Evolutionary conservation across 1,284 basidiomycete genomes (phyloP).

Genomic region (Ceratobasidium sp.): DNA sequence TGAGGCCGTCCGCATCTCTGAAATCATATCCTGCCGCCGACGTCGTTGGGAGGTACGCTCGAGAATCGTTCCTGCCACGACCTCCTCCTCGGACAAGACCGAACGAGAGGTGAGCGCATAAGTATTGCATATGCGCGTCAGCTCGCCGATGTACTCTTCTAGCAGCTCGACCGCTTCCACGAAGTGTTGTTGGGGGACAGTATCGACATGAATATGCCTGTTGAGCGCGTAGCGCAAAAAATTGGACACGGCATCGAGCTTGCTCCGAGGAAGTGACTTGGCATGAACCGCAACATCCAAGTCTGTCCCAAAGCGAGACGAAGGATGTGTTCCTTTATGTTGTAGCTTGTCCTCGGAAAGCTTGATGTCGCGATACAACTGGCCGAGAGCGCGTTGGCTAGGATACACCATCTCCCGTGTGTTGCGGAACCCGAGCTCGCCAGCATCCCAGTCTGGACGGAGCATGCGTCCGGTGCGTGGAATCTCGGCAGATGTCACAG

Average conservation of each 20-base stretch:
- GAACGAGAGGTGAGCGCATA: conserved; percentile 72
- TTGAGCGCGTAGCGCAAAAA: conserved; percentile 28
- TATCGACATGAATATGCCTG: conserved; percentile 28
- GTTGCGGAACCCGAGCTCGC: conserved; percentile 62
- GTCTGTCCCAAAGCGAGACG: conserved; percentile 46
- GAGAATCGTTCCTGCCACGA: conserved; percentile 78
- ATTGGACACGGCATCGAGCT: conserved; percentile 52
- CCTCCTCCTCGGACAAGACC: conserved; percentile 76
- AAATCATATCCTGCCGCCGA: conserved; percentile 69
- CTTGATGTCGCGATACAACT: conserved; percentile 71
- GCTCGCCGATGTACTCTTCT: conserved; percentile 69
- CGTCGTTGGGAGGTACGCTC: conserved; percentile 69
- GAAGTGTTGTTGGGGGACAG: conserved; percentile 8
- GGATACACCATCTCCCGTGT: conserved; percentile 63
- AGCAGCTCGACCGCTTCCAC: conserved; percentile 59
- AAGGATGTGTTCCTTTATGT: conserved; percentile 39
- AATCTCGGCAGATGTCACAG: conserved; percentile 64
- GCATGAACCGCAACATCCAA: conserved; percentile 57
- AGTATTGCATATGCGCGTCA: conserved; percentile 75
- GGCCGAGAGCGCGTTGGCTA: conserved; percentile 73
- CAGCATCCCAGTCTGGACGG: conserved; percentile 78
- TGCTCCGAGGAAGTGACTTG: conserved; percentile 56
- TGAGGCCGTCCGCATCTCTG: conserved; percentile 72
- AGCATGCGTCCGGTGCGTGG: conserved; percentile 63
- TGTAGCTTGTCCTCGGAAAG: conserved; percentile 58